Percentiles rank a stretch among this genome's conserved stretches.
These are phyloP conservation scores for Afroboletus lepidellus DNA, from an alignment of 1,284 basidiomycete species.

Conservation along the genomic window DNA sequence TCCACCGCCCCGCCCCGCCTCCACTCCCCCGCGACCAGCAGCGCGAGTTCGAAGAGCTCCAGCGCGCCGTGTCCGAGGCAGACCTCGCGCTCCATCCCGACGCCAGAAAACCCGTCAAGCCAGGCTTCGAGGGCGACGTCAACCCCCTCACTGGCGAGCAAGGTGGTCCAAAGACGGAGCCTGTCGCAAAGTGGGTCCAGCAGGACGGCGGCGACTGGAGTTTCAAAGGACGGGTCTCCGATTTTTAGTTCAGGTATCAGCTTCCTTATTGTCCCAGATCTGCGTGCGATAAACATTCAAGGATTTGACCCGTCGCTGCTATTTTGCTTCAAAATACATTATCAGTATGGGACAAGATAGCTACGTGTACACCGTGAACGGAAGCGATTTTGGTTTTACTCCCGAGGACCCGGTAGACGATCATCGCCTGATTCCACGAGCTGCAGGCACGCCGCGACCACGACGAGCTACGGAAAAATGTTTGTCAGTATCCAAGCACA, in stretches of 20 bases:
- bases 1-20: conserved; percentile 63
- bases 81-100: conserved; percentile 63
- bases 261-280: neutral
- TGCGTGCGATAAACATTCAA: neutral
- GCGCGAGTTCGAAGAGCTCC: conserved; percentile 73
- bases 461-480: conserved; percentile 60
- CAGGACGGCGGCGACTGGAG: conserved; percentile 75
- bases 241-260: conserved; percentile 53
- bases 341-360: conserved; percentile 7
- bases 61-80: conserved; percentile 55
- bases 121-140: conserved; percentile 71
- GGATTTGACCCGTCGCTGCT: neutral
- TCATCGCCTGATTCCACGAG: conserved; percentile 78
- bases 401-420: neutral
- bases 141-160: conserved; percentile 76
- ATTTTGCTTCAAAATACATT: conserved; percentile 2
- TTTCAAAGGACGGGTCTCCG: conserved; percentile 77
- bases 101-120: conserved; percentile 52
- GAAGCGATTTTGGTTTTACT: conserved; percentile 16
- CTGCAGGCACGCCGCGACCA: conserved; percentile 73
- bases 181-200: conserved; percentile 55
- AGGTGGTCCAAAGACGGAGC: conserved; percentile 76
- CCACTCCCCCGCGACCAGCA: conserved; percentile 70
- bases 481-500: conserved; percentile 10
- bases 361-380: conserved; percentile 16